Evolutionary conservation across 1,284 basidiomycete species (phyloP).

Genomic region (Leccinum solheimii): DNA sequence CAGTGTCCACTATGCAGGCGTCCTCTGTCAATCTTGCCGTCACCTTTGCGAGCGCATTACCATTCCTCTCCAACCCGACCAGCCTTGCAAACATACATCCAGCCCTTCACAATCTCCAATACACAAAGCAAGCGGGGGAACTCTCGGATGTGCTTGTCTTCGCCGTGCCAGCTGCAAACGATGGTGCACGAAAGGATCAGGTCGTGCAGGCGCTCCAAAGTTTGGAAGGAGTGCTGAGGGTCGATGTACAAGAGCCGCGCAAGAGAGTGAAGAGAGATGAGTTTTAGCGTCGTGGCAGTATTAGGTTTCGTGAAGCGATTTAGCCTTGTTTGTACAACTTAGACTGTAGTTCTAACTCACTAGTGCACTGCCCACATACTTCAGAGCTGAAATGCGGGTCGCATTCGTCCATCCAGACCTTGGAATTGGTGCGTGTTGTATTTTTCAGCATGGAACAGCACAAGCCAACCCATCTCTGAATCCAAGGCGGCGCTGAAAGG

Average conservation of each 20-base stretch:
- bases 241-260: slow-evolving; percentile 27
- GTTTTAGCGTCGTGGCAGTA: slow-evolving; percentile 14
- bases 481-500: slow-evolving; percentile 88
- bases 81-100: slow-evolving; percentile 20
- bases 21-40: slow-evolving; percentile 25
- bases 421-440: slow-evolving; percentile 75
- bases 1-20: slow-evolving; percentile 2
- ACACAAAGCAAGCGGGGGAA: slow-evolving; percentile 28
- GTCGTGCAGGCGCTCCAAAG: slow-evolving; percentile 20
- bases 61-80: slow-evolving; percentile 26
- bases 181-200: slow-evolving; percentile 9
- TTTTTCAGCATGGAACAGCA: not conserved
- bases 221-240: slow-evolving; percentile 24
- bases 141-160: slow-evolving; percentile 29
- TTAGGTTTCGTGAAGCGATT: not conserved
- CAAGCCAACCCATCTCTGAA: not conserved
- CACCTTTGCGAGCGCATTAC: slow-evolving; percentile 24
- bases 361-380: too few relatives aligned
- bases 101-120: slow-evolving; percentile 21
- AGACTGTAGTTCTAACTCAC: too few relatives aligned
- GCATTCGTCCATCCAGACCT: slow-evolving; percentile 95
- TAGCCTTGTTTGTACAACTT: not conserved
- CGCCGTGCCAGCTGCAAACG: slow-evolving; percentile 7
- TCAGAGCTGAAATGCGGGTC: slow-evolving; percentile 43
- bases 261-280: slow-evolving; percentile 30